Evolutionary conservation across 257 asterid genomes (phyloP).

Genomic region (Thymus mandschuricus): DNA sequence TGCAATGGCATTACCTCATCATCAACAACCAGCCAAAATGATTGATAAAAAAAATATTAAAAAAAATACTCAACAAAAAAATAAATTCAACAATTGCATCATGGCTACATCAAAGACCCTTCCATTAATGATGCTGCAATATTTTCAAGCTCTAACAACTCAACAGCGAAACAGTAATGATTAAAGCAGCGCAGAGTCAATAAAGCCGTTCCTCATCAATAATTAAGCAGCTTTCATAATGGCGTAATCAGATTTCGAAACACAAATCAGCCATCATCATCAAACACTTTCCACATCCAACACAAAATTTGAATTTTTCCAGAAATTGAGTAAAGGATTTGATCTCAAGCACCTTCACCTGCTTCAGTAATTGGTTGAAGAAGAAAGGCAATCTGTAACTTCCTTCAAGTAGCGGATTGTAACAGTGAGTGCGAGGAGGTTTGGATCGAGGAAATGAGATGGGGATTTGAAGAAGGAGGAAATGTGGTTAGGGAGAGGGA

Average conservation of each 20-base stretch:
- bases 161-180: constrained; percentile 18
- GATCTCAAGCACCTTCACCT: constrained; percentile 30
- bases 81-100: constrained; percentile 9
- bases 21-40: constrained; percentile 26
- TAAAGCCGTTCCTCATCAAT: constrained; percentile 24
- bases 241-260: constrained; percentile 21
- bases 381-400: constrained; percentile 35
- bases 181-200: constrained; percentile 13
- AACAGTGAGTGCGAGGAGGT: constrained; percentile 5
- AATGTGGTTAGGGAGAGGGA: constrained; percentile 37
- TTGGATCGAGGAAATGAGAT: constrained; percentile 26
- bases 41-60: constrained; percentile 7
- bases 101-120: constrained; percentile 8
- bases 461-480: constrained; percentile 29
- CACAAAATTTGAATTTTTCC: neutral
- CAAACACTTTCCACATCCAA: constrained; percentile 29
- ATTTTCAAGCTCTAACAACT: constrained; percentile 5
- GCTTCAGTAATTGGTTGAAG: constrained; percentile 8
- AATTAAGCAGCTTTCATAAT: constrained; percentile 18
- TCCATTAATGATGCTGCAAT: constrained; percentile 15
- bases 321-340: neutral
- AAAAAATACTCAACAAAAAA: constrained; percentile 3
- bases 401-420: constrained; percentile 25
- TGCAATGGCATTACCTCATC: neutral
- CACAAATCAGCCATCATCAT: constrained; percentile 31